phyloP scores from a whole-genome alignment of 2,329 filamentous ascomycete genomes.

The Fusarium sp. region DNA sequence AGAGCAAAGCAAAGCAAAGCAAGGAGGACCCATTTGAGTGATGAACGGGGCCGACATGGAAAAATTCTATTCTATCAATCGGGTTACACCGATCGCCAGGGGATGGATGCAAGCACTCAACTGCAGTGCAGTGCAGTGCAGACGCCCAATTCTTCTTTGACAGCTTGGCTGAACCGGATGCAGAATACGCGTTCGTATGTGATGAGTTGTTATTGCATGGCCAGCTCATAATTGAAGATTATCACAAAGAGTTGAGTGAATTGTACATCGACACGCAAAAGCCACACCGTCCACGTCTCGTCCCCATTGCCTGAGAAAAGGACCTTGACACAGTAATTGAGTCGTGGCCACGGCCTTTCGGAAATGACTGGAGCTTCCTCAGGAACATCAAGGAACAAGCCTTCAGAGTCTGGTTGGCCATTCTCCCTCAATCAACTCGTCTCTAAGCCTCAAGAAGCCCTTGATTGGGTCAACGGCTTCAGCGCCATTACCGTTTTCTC shows the following conservation, averaged over 20 bases:
- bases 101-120: constrained; percentile 42
- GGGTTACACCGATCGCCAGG: constrained; percentile 30
- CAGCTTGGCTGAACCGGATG: constrained; percentile 35
- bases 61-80: constrained; percentile 28
- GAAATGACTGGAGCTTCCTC: constrained; percentile 33
- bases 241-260: not conserved
- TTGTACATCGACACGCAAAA: not conserved
- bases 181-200: constrained; percentile 13
- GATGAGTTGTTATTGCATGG: constrained; percentile 41
- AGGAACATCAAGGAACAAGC: not conserved
- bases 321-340: not conserved
- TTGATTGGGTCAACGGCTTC: constrained; percentile 31
- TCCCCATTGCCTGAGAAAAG: constrained; percentile 1
- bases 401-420: constrained; percentile 21
- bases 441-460: constrained; percentile 13
- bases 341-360: constrained; percentile 29
- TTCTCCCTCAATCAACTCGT: constrained; percentile 6
- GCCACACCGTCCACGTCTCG: constrained; percentile 1
- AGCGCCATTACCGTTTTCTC: constrained; percentile 29
- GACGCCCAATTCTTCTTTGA: constrained; percentile 30
- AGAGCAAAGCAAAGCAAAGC: not conserved
- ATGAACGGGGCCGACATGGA: constrained; percentile 5
- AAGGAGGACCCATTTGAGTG: constrained; percentile 3
- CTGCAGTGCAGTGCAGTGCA: constrained; percentile 9
- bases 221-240: constrained; percentile 22